Base-by-base conservation (phyloP, 495 filamentous ascomycete species). In the Poronia punctata region DNA sequence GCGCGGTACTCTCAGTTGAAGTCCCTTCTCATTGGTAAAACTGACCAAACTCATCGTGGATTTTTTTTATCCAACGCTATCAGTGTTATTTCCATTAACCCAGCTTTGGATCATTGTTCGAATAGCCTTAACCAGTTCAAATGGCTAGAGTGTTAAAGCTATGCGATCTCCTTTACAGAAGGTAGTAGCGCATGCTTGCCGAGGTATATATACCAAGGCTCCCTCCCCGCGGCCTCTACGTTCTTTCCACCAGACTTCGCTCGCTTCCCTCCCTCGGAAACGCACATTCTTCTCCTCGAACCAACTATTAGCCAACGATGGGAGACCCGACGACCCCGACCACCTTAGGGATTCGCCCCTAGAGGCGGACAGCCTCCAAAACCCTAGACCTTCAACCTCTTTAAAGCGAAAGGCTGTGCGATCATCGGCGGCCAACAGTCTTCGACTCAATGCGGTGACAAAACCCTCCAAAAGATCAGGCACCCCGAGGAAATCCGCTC, bases 271-370 rank as follows among this genome's bases (percentile, higher is more conserved):
- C 2, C 62, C 65, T 10, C 60, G 55, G 15, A 61, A 56, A 30
- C 63, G 68, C 14, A 61, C 40, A 38, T 65, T 66, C 35, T 64
- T 61, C 46, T 62, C 63, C 9, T 67, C 64, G 2, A 66, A 61
- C 43, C 54, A 58, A 26, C 54, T 66, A 17, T 41, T 65, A 4
- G 49, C 55, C 10, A 46, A 53, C 12, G 35, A 55, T 30, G 58
- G 60, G 15, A 54, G 14, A 14, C 38, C 43, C 24, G 34, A 39
- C 23, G 44, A 44, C 22, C 19, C 34, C 9, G 17, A 24, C n/a
- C 1, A 7, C 8, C 15, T 30, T 10, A 33, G 48, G 53, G 19
- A 50, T 28, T 15, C 32, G 26, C 33, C 15, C 16, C 35, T 18
- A 7, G 35, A 37, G 7, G 16, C 47, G n/a, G 42, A 36, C 40